A percentile compares a stretch with the other conserved stretches of the same genome.
Conservation (phyloP, 345 rosid genomes). For the Acer campestre region DNA sequence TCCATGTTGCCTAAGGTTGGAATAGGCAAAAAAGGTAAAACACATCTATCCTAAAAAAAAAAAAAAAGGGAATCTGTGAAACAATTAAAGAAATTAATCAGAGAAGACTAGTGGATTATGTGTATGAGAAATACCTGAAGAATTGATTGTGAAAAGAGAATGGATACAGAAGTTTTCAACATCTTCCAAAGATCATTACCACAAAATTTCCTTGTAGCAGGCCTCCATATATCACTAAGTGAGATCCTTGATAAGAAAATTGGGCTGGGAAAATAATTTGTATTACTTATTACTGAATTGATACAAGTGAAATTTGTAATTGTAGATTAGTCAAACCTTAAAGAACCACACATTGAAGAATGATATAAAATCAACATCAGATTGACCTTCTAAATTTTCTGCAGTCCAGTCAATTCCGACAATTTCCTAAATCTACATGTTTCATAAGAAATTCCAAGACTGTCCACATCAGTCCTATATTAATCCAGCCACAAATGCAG, state of each 20-base stretch:
- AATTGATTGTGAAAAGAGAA: slow-evolving; percentile 77
- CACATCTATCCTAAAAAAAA: background rate
- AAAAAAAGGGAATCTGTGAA: slow-evolving; percentile 12
- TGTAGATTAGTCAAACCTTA: slow-evolving; percentile 13
- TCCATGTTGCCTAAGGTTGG: background rate
- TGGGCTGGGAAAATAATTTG: slow-evolving; percentile 56
- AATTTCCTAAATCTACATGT: background rate
- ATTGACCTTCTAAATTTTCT: slow-evolving; percentile 12
- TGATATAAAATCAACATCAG: slow-evolving; percentile 8
- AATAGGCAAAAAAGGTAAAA: slow-evolving; percentile 10
- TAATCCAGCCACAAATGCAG: background rate
- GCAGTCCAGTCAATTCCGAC: slow-evolving; percentile 5
- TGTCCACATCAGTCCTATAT: background rate
- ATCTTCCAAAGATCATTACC: slow-evolving; percentile 77
- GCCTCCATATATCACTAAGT: slow-evolving; percentile 90
- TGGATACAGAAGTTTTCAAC: slow-evolving; percentile 76
- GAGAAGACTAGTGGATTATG: slow-evolving; percentile 1
- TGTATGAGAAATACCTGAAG: slow-evolving; percentile 65
- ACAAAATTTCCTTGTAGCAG: slow-evolving; percentile 67
- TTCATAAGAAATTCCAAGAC: slow-evolving; percentile 2
- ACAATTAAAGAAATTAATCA: slow-evolving; percentile 19
- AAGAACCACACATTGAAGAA: background rate
- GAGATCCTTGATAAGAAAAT: slow-evolving; percentile 87
- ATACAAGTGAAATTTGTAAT: slow-evolving; percentile 13
- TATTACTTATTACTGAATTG: slow-evolving; percentile 18